Base-by-base conservation (phyloP, 1,139 yeast genomes). In the Candida frijolesensis region DNA sequence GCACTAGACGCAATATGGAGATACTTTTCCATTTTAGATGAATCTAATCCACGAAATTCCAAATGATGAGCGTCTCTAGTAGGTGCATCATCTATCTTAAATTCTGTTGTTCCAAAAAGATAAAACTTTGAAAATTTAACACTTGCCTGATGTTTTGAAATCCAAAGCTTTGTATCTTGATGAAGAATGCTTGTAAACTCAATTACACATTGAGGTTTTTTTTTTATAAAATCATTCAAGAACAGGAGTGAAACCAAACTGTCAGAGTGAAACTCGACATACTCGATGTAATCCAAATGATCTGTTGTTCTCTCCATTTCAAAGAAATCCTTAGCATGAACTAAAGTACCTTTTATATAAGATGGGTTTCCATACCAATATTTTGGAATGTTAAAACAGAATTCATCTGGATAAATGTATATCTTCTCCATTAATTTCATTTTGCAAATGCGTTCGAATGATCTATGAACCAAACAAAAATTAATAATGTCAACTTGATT, bases 401-500 rank as follows among this genome's bases (percentile, higher is more conserved):
- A 38, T 11, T 16, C 25, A 38, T 38, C 27, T 8, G 3, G n/a
- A 10, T 14, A 16, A 10, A 38, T 22, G 16, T 19, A 38, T 16
- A 16, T 15, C n/a, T 38, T 38, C 22, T 38, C 41, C 27, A 38
- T 16, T 18, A 38, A 38, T n/a, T 38, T 38, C 5, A 18, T 38
- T 10, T 15, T n/a, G 39, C 44, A 45, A 10, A 25, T 19, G 5
- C 27, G n/a, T 3, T 7, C 14, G 34, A 46, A 46, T 3, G 14
- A n/a, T 27, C 35, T 19, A 14, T 41, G 45, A 3, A 35, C 41
- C 19, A 27, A 19, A 2, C 32, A 27, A 11, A 46, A 41, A 14
- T 32, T 32, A 7, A 34, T 7, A n/a, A 46, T 27, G 18, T 46
- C 48, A 5, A 25, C 29, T 32, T 33, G 41, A 10, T 45, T 45